phyloP scores from a whole-genome alignment of 805 yeast genomes.

The Metahyphopichia silvanorum region DNA sequence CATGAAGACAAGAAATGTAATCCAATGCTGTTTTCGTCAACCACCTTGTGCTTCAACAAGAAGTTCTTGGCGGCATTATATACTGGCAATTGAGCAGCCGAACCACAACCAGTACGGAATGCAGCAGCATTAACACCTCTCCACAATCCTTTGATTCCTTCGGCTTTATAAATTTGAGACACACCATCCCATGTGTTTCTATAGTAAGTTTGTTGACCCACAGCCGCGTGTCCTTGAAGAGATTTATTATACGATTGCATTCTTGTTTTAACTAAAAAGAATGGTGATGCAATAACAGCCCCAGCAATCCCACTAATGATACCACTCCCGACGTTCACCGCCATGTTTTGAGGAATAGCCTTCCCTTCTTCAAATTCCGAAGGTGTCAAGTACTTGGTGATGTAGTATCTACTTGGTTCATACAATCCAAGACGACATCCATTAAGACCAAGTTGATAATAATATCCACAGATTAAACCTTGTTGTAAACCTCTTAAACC shows the following conservation, averaged over 20 bases:
- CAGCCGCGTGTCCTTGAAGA: conserved; percentile 28
- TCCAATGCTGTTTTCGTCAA: conserved; percentile 57
- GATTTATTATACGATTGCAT: conserved; percentile 86
- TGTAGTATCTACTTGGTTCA: conserved; percentile 71
- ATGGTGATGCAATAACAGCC: conserved; percentile 85
- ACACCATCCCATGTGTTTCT: conserved; percentile 68
- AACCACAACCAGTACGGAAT: conserved; percentile 92
- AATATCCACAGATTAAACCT: conserved; percentile 84
- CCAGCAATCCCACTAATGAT: conserved; percentile 85
- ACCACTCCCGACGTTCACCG: conserved; percentile 76
- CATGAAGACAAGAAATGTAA: conserved; percentile 74
- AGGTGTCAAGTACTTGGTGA: conserved; percentile 57
- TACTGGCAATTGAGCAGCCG: conserved; percentile 90
- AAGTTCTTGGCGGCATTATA: conserved; percentile 74
- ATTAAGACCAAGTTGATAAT: conserved; percentile 86
- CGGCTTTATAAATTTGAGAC: conserved; percentile 53
- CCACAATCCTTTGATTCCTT: conserved; percentile 77
- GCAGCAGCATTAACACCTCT: conserved; percentile 95
- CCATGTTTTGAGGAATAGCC: conserved; percentile 33
- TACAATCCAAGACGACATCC: conserved; percentile 94
- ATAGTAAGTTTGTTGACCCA: conserved; percentile 94
- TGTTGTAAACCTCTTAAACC: conserved; percentile 87
- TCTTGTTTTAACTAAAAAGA: conserved; percentile 89
- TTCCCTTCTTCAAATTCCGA: conserved; percentile 40
- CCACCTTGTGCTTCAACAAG: conserved; percentile 49